Evolutionary conservation across 306 rosid species (phyloP), one percentile per base, ranked within the genome.

Genomic region (Lathyrus sativus): DNA sequence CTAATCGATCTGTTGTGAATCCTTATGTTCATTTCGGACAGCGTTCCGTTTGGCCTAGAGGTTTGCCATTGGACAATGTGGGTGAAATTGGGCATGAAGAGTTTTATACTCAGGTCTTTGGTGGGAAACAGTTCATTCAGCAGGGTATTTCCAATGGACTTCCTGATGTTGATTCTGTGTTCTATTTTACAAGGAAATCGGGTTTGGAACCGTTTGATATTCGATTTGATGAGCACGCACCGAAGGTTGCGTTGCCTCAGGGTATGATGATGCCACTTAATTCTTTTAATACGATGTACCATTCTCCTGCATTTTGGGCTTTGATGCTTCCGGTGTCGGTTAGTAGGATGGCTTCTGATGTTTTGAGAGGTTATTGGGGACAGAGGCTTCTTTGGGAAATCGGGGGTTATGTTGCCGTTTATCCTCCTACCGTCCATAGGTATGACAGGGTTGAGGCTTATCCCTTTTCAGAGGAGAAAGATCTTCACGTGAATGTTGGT

Each of bases 331-430:
- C 99, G 9, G 99, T 85, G 68, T 95, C 99, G 4, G 85, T 95
- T 59, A 95, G 99, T 78, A 75, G 89, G 6, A 90, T 95, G 97
- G 97, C 99, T 24, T 84, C 97, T 41, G 99, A 95, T 80, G 89
- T 95, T 49, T 81, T 95, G 84, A 86, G 99, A 82, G 99, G 99
- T 14, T 95, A 95, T 29, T 95, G 99, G 99, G 95, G 88, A 54
- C 99, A 95, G 82, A 87, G 97, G 85, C 83, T 95, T 71, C 85
- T 95, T 76, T 95, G 99, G 99, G 99, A 95, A 79, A 67, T 95
- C 26, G 99, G 96, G 53, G 99, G 99, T 44, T 86, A 85, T 65
- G 87, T 90, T 74, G 96, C 53, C 11, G 90, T 95, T 56, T 95
- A 90, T 75, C 99, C 99, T 8, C 97, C 99, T 2, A 95, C 99